Percentiles rank a stretch among this genome's conserved stretches.
Conservation (phyloP, 805 yeast genomes). For the Candida takata region DNA sequence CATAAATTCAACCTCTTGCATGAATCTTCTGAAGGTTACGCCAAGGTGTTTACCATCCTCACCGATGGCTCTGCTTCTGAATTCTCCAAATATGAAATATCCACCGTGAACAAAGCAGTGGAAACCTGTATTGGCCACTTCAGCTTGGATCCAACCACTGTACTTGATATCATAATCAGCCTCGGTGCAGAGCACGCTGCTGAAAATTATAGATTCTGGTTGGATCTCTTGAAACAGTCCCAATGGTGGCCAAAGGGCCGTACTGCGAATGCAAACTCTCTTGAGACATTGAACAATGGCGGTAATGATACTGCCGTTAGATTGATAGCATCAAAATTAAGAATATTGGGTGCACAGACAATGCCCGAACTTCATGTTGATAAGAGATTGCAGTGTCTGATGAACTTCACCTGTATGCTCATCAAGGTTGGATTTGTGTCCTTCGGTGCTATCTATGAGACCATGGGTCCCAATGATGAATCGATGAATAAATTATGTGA, state of each 20-base stretch:
- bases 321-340: slow-evolving; percentile 41
- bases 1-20: slow-evolving; percentile 58
- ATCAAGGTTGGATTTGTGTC: slow-evolving; percentile 62
- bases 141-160: slow-evolving; percentile 64
- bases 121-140: slow-evolving; percentile 66
- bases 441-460: slow-evolving; percentile 52
- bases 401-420: slow-evolving; percentile 43
- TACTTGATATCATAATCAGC: slow-evolving; percentile 56
- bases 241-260: slow-evolving; percentile 57
- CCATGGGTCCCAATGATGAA: slow-evolving; percentile 45
- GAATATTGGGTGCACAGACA: not conserved
- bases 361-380: slow-evolving; percentile 19
- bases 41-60: slow-evolving; percentile 51
- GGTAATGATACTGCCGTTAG: slow-evolving; percentile 52
- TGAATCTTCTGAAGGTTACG: slow-evolving; percentile 75
- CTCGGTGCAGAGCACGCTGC: slow-evolving; percentile 40
- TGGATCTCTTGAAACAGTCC: slow-evolving; percentile 45
- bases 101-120: slow-evolving; percentile 39
- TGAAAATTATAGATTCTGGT: slow-evolving; percentile 37
- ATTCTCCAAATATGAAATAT: slow-evolving; percentile 35
- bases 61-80: slow-evolving; percentile 34
- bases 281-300: slow-evolving; percentile 35
- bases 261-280: slow-evolving; percentile 27
- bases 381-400: slow-evolving; percentile 30
- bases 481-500: slow-evolving; percentile 38